A percentile compares a stretch with the other conserved stretches of the same genome.
phyloP scores from a whole-genome alignment of 768 basidiomycete genomes.

The Solioccasus polychromus region DNA sequence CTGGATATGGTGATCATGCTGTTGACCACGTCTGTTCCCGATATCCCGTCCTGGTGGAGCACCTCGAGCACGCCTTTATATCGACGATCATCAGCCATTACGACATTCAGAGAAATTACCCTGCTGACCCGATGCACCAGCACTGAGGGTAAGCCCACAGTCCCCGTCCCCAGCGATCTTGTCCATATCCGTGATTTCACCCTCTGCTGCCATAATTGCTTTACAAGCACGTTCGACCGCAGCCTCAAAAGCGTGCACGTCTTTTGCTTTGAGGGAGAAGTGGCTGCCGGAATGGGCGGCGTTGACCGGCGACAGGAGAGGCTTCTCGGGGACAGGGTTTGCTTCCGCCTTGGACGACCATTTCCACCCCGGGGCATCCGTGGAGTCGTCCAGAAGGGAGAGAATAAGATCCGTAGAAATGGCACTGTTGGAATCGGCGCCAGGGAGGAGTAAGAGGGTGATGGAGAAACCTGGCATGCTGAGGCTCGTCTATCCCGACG shows the following conservation, averaged over 20 bases:
- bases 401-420: constrained; percentile 47
- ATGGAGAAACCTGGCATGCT: constrained; percentile 94
- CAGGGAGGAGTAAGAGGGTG: constrained; percentile 74
- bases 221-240: constrained; percentile 59
- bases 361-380: constrained; percentile 81
- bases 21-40: constrained; percentile 60
- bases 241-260: constrained; percentile 49
- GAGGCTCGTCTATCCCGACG: constrained; percentile 62
- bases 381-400: constrained; percentile 64
- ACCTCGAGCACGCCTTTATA: constrained; percentile 56
- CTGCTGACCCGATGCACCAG: constrained; percentile 65
- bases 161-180: constrained; percentile 91
- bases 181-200: constrained; percentile 90
- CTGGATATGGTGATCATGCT: constrained; percentile 68
- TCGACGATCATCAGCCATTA: background rate
- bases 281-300: constrained; percentile 2
- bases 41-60: constrained; percentile 53
- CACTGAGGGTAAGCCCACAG: constrained; percentile 65
- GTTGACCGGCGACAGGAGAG: constrained; percentile 12
- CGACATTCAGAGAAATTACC: background rate
- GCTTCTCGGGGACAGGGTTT: constrained; percentile 15
- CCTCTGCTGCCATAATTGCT: constrained; percentile 72
- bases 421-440: constrained; percentile 35
- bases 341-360: constrained; percentile 59
- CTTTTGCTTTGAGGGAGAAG: constrained; percentile 34